Percentiles rank a stretch among this genome's conserved stretches.
Evolutionary conservation across 2,329 filamentous ascomycete species (phyloP).

Genomic region (Claviceps lovelessii): DNA sequence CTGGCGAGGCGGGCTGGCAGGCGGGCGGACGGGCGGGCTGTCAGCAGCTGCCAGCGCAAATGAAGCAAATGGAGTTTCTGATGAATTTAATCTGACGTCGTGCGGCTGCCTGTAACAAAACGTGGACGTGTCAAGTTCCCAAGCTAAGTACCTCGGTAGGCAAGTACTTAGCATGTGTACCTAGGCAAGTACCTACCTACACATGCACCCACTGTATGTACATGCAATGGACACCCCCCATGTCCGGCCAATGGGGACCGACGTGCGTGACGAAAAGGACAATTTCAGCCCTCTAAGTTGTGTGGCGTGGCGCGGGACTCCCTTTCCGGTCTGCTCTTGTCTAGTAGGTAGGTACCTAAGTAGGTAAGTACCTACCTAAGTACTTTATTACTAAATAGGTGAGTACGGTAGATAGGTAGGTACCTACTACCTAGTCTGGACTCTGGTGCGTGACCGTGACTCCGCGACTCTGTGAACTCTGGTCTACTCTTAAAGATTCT

Average conservation of each 20-base stretch:
- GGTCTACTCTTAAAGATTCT: too few relatives aligned
- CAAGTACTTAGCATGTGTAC: too few relatives aligned
- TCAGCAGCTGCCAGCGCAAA: neutral
- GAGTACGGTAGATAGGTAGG: too few relatives aligned
- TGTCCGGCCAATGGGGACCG: neutral
- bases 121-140: neutral
- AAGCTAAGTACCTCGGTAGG: too few relatives aligned
- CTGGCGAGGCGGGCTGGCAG: too few relatives aligned
- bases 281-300: neutral
- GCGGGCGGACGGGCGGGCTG: neutral
- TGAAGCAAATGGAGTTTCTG: neutral
- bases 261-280: neutral
- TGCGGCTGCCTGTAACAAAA: neutral
- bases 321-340: too few relatives aligned
- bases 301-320: neutral
- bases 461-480: too few relatives aligned
- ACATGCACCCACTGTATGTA: neutral
- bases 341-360: too few relatives aligned
- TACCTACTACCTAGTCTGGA: too few relatives aligned
- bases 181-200: neutral
- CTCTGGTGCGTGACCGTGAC: too few relatives aligned
- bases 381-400: too few relatives aligned
- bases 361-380: too few relatives aligned
- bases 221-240: neutral
- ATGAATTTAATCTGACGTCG: conserved; percentile 1